These are phyloP conservation scores for Schwanniomyces sp. DNA, from an alignment of 805 yeast species.

Conservation along the genomic window DNA sequence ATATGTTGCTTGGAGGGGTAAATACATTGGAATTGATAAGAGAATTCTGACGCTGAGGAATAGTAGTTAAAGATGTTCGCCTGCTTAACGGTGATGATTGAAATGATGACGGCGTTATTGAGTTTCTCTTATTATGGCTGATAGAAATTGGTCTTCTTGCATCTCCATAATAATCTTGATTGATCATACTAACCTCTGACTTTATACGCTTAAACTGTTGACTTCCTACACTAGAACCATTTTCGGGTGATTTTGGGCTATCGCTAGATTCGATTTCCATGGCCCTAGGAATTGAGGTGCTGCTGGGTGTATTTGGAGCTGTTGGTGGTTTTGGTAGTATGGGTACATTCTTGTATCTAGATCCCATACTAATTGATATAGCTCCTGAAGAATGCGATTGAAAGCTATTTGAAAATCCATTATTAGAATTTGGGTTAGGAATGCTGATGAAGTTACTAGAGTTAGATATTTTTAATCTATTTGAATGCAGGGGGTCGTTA, in stretches of 20 bases:
- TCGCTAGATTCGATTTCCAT: conserved; percentile 4
- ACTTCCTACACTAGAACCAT: conserved; percentile 11
- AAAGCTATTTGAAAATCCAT: conserved; percentile 2
- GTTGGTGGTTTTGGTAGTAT: conserved; percentile 41
- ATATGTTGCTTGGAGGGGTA: conserved; percentile 11
- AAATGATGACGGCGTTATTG: conserved; percentile 10
- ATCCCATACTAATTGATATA: conserved; percentile 4
- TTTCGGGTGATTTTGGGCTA: conserved; percentile 22
- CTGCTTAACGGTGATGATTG: conserved; percentile 15
- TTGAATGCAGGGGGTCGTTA: neutral
- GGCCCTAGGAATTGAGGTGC: conserved; percentile 31
- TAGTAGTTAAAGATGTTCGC: conserved; percentile 14
- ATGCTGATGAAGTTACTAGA: conserved; percentile 3
- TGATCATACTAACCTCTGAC: conserved; percentile 30
- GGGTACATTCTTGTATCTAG: conserved; percentile 36
- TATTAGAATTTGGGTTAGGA: conserved; percentile 4
- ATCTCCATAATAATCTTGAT: conserved; percentile 12
- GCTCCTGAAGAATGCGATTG: conserved; percentile 4
- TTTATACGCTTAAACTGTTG: conserved; percentile 44
- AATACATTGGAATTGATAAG: conserved; percentile 3
- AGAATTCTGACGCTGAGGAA: conserved; percentile 12
- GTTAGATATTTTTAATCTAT: conserved; percentile 1
- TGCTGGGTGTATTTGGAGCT: conserved; percentile 13
- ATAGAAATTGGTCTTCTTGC: conserved; percentile 15
- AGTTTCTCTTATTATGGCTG: conserved; percentile 12